phyloP scores from a whole-genome alignment of 331 rosid genomes.

The Acacia pycnantha region DNA sequence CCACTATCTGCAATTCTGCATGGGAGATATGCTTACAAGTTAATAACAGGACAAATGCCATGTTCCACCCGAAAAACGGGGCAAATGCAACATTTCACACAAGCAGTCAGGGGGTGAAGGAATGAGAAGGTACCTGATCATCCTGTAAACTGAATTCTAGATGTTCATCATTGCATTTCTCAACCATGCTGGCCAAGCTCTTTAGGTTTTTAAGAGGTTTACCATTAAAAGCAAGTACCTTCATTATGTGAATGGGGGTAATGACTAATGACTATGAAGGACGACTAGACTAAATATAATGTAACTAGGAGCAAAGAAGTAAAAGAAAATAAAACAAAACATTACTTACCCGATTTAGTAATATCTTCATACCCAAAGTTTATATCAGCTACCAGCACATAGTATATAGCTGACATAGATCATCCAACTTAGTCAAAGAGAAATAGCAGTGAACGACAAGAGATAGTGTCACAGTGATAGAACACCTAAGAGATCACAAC shows the following conservation, averaged over 20 bases:
- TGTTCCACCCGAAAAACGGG: background rate
- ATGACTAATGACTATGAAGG: too few relatives aligned
- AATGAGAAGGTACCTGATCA: conserved; percentile 57
- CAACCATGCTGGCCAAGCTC: conserved; percentile 73
- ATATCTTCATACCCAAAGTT: conserved; percentile 47
- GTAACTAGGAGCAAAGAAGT: too few relatives aligned
- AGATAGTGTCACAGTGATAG: background rate
- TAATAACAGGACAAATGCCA: conserved; percentile 7
- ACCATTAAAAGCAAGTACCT: conserved; percentile 74
- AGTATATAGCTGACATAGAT: conserved; percentile 24
- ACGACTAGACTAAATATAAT: too few relatives aligned
- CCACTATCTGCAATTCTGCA: conserved; percentile 81
- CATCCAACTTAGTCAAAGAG: background rate
- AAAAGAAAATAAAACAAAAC: too few relatives aligned
- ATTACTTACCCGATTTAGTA: too few relatives aligned
- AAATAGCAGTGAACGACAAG: background rate
- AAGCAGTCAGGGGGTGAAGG: conserved; percentile 10
- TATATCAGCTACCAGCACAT: conserved; percentile 85
- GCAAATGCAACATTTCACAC: background rate
- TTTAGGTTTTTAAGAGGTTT: conserved; percentile 69
- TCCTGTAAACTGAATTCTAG: conserved; percentile 67
- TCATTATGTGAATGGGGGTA: background rate
- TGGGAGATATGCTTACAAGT: background rate
- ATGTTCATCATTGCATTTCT: conserved; percentile 62
- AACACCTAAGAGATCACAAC: conserved; percentile 78